Evolutionary conservation across 108 stramenopile genomes (phyloP), one percentile per base, ranked within the genome.

Genomic region (Cylindrotheca closterium): DNA sequence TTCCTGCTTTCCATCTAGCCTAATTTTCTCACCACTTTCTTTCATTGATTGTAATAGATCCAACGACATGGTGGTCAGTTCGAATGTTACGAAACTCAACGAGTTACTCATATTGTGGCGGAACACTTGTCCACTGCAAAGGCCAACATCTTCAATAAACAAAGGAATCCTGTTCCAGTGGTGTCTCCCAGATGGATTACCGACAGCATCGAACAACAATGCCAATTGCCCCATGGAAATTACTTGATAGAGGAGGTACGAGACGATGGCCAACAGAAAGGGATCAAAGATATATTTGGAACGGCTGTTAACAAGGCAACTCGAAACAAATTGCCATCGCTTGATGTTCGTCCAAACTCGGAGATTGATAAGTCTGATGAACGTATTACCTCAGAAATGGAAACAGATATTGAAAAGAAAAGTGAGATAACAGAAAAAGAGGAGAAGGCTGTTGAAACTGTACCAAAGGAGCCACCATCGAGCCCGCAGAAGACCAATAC

Each of bases 81-180:
- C 30, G 91, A 92, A 68, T 85, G 82, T 25, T 92, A 92, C 60
- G 91, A 92, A 82, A 92, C 91, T 3, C 47, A 47, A 19, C 74
- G 86, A 34, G 81, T 92, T 2, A 92, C 91, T 0, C 91, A 93
- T 55, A 83, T 93, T 7, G 80, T 93, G 60, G 88, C 91, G 0
- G 82, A 88, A 47, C 71, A 77, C 25, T 68, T 93, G 47, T 89
- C 88, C 24, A 81, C 69, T 27, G 91, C 91, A 26, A 89, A 89
- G 63, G 87, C 81, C 29, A 78, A 87, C 37, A 80, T 87, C 22
- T 88, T 88, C 51, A 88, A 93, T 57, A 66, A 62, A 12, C 80
- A 84, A 60, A 66, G 72, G 26, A 79, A 70, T 23, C 88, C 88
- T 4, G 71, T 68, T 19, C 87, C 88, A 1, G 82, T 91, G 21